Evolutionary conservation across 176 grass and related monocot genomes (phyloP).

Genomic region (Calamus simplicifolius): DNA sequence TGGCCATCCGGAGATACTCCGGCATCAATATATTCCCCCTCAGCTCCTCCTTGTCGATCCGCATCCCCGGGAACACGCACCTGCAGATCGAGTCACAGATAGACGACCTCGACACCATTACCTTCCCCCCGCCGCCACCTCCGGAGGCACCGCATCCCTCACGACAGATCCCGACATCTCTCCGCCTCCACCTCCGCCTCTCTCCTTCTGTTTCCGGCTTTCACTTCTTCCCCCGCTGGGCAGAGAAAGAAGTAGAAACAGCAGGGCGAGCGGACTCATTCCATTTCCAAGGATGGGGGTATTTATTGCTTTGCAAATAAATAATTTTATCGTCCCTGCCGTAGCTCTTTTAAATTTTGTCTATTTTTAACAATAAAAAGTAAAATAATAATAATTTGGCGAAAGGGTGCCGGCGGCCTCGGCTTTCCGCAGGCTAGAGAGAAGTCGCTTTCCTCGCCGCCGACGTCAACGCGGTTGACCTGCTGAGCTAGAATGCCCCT

Average conservation of each 20-base stretch:
- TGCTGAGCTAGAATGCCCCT: too few relatives aligned
- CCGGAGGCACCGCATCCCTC: not conserved
- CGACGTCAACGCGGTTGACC: too few relatives aligned
- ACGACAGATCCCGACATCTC: slow-evolving; percentile 43
- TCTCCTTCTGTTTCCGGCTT: slow-evolving; percentile 5
- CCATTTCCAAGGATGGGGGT: not conserved
- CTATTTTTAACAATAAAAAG: too few relatives aligned
- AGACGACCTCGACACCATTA: slow-evolving; percentile 48
- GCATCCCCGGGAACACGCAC: slow-evolving; percentile 54
- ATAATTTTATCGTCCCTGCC: too few relatives aligned
- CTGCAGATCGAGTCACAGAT: slow-evolving; percentile 79
- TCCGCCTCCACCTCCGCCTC: not conserved
- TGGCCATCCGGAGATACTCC: slow-evolving; percentile 48
- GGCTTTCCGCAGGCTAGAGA: too few relatives aligned
- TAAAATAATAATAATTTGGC: too few relatives aligned
- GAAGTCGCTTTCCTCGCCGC: too few relatives aligned
- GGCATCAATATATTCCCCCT: slow-evolving; percentile 67
- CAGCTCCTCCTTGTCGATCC: slow-evolving; percentile 73
- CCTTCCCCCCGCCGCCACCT: slow-evolving; percentile 2
- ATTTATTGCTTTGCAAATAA: too few relatives aligned
- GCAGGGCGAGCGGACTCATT: slow-evolving; percentile 1
- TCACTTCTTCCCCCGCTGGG: not conserved
- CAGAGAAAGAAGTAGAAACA: not conserved
- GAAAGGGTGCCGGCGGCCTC: too few relatives aligned
- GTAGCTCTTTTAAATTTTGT: too few relatives aligned